Base-by-base conservation (phyloP, 148 eudicot species). In the Pharnaceum exiguum region DNA sequence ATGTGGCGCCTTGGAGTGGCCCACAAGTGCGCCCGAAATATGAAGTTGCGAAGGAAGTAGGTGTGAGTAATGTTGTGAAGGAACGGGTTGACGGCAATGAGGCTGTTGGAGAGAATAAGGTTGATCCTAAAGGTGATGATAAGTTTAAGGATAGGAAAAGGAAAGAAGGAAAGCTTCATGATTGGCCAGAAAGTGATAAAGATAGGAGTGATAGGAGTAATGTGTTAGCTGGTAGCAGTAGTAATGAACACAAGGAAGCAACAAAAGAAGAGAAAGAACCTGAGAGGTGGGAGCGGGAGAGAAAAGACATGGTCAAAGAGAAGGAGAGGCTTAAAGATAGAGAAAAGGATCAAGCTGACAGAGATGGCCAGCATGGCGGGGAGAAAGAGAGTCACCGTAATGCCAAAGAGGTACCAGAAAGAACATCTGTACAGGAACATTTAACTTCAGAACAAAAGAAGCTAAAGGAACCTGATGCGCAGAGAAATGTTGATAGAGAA, bases 111-210 rank as follows among this genome's bases (percentile, higher is more conserved):
- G 95, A 88, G 71, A 88, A 88, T 63, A 83, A 73, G 62, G 64
- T 85, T 48, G 99, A 87, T 68, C 35, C 62, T 32, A 93, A 78
- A 76, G 76, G 74, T 32, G 96, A 93, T 29, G 96, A 93, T 48
- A 89, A 78, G 49, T 73, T 70, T 67, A 93, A 83, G 74, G 97
- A 93, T 35, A 78, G 89, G 74, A 93, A 86, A 52, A 70, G 85
- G 70, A 89, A 89, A 75, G 99, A 93, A 23, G 79, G 76, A 56
- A 93, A 93, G 68, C 87, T 85, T 51, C 76, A 82, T 57, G 96
- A 89, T 22, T 83, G 86, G 91, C 83, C 77, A 7, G 90, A 81
- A 26, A 74, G 69, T 59, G 90, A 85, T 42, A 85, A 88, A 73
- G 87, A 84, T 22, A 79, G 76, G 72, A 79, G 45, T 76, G 98